A percentile compares a stretch with the other conserved stretches of the same genome.
These are phyloP conservation scores for Alternaria hordeiaustralica DNA, from an alignment of 2,329 filamentous ascomycete genomes.

Conservation along the genomic window DNA sequence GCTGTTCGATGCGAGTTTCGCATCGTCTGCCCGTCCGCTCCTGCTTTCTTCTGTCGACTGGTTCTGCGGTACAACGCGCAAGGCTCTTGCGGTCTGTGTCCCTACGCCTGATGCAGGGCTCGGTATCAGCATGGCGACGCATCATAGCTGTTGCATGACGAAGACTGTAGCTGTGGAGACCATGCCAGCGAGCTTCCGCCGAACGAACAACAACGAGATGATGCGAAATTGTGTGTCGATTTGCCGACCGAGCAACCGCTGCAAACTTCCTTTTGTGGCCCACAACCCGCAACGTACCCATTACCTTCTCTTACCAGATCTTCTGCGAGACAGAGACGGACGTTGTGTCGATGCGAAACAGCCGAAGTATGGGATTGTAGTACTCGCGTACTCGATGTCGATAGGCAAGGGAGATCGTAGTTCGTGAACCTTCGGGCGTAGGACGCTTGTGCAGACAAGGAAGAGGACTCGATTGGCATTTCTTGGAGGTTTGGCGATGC, in stretches of 20 bases:
- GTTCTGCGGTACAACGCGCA: neutral
- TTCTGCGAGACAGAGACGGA: neutral
- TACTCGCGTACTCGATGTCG: neutral
- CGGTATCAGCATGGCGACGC: neutral
- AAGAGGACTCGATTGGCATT: neutral
- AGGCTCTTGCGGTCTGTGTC: neutral
- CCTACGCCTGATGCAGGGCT: neutral
- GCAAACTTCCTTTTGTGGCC: neutral
- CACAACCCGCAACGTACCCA: neutral
- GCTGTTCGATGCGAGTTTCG: neutral
- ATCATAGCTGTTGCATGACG: neutral
- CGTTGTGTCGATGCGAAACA: neutral
- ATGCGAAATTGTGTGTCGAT: neutral
- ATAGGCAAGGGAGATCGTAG: neutral
- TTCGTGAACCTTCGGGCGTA: neutral
- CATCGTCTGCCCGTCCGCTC: neutral
- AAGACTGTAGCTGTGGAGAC: neutral
- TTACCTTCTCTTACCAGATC: neutral
- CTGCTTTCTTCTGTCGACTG: neutral
- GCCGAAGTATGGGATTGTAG: neutral
- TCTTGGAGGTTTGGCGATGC: neutral
- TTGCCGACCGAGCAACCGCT: neutral
- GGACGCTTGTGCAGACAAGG: neutral
- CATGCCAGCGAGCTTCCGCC: neutral
- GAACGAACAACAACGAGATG: neutral